A percentile compares a stretch with the other conserved stretches of the same genome.
Conservation (phyloP, 176 grass and related monocot species). For the Rhipidocladum racemiflorum region DNA sequence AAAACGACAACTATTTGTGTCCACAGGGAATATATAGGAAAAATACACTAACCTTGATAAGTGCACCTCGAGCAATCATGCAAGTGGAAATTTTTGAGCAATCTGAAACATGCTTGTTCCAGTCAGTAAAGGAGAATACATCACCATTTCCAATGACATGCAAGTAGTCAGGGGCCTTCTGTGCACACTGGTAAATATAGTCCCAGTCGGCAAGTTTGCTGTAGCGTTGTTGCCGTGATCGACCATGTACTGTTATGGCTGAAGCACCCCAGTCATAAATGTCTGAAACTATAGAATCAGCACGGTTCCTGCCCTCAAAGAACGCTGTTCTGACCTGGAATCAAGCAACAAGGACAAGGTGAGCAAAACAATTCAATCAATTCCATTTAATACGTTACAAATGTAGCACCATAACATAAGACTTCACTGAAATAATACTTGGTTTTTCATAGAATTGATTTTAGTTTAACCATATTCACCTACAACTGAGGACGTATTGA, state of each 20-base stretch:
- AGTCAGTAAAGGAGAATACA: slow-evolving; percentile 85
- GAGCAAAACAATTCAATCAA: not conserved
- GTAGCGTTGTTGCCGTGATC: slow-evolving; percentile 91
- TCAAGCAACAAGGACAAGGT: slow-evolving; percentile 9
- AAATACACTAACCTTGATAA: slow-evolving; percentile 79
- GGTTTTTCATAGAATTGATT: not conserved
- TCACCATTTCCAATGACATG: slow-evolving; percentile 94
- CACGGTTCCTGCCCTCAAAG: slow-evolving; percentile 93
- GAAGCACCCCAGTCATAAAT: slow-evolving; percentile 73
- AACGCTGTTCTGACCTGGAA: slow-evolving; percentile 86
- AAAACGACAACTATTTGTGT: no score
- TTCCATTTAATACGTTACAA: not conserved
- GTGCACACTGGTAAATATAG: slow-evolving; percentile 82
- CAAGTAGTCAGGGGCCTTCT: slow-evolving; percentile 68
- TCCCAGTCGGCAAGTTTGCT: slow-evolving; percentile 96
- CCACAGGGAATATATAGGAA: no score
- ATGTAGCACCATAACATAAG: not conserved
- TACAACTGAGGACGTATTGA: not conserved
- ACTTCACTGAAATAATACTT: not conserved
- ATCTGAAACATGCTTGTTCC: slow-evolving; percentile 54
- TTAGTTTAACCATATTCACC: not conserved
- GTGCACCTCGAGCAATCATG: slow-evolving; percentile 90
- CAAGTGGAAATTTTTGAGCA: slow-evolving; percentile 60
- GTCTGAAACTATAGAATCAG: slow-evolving; percentile 82
- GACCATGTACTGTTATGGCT: slow-evolving; percentile 87